Conservation (phyloP, 2,329 filamentous ascomycete genomes). For the Periconia digitata region DNA sequence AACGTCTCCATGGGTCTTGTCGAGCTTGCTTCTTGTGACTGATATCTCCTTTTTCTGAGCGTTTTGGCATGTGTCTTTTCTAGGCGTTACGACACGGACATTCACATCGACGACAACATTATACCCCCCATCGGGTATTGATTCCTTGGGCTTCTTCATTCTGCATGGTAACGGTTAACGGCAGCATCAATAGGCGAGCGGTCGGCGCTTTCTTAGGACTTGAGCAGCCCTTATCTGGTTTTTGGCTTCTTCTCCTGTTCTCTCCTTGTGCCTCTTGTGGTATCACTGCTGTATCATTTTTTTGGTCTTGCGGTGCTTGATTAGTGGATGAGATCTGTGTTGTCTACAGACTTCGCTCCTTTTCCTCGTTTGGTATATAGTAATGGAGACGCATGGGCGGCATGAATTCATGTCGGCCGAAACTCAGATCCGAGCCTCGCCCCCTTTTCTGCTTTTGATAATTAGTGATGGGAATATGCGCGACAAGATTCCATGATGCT, state of each 20-base stretch:
- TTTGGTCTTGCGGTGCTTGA: slow-evolving; percentile 4
- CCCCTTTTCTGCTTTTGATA: not conserved
- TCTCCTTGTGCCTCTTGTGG: slow-evolving; percentile 10
- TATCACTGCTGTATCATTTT: slow-evolving; percentile 7
- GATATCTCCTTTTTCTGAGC: slow-evolving; percentile 13
- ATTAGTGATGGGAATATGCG: not conserved
- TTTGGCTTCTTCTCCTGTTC: slow-evolving; percentile 3
- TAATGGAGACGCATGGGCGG: slow-evolving; percentile 11
- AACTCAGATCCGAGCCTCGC: no score
- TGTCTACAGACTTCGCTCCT: no score
- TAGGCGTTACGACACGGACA: slow-evolving; percentile 24
- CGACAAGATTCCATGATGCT: no score
- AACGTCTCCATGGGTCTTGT: slow-evolving; percentile 2
- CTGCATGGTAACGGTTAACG: slow-evolving; percentile 36
- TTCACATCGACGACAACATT: slow-evolving; percentile 18
- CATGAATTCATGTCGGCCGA: slow-evolving; percentile 38
- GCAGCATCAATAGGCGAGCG: slow-evolving; percentile 46
- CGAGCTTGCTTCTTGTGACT: not conserved
- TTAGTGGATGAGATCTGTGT: not conserved
- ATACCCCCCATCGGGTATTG: slow-evolving; percentile 10
- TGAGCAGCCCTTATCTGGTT: slow-evolving; percentile 42
- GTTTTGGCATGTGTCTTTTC: slow-evolving; percentile 23
- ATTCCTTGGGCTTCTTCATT: slow-evolving; percentile 15
- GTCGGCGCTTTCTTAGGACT: slow-evolving; percentile 47
- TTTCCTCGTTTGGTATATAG: slow-evolving; percentile 1